A percentile compares a stretch with the other conserved stretches of the same genome.
These are phyloP conservation scores for Erysimum pusillum DNA, from an alignment of 441 rosid genomes.

Conservation along the genomic window DNA sequence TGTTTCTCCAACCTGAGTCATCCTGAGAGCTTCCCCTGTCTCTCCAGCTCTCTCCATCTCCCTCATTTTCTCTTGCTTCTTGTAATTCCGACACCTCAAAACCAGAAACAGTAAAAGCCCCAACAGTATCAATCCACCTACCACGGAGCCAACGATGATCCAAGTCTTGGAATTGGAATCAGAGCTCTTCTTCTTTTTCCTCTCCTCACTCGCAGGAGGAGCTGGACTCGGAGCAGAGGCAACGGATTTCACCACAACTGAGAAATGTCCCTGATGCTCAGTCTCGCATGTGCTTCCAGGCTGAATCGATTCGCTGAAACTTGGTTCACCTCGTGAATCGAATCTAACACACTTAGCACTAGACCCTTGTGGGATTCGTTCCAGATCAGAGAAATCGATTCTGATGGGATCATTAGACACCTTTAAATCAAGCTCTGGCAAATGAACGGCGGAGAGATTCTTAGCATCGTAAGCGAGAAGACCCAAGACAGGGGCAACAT, in stretches of 20 bases:
- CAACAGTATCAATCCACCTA: constrained; percentile 72
- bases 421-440: constrained; percentile 55
- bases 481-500: constrained; percentile 84
- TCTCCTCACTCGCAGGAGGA: constrained; percentile 42
- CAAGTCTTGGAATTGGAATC: constrained; percentile 59
- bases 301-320: constrained; percentile 59
- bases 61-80: constrained; percentile 68
- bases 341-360: constrained; percentile 78
- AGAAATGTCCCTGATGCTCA: constrained; percentile 81
- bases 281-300: constrained; percentile 69
- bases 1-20: constrained; percentile 74
- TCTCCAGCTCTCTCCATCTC: constrained; percentile 96
- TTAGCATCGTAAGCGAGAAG: constrained; percentile 86
- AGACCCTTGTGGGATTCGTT: constrained; percentile 62
- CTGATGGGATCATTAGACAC: constrained; percentile 61
- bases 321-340: constrained; percentile 63
- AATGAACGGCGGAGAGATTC: constrained; percentile 65
- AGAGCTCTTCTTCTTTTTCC: constrained; percentile 21
- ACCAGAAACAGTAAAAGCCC: constrained; percentile 59
- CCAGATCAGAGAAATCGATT: constrained; percentile 66
- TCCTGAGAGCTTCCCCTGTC: constrained; percentile 79
- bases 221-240: constrained; percentile 60
- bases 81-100: constrained; percentile 65
- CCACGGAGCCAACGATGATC: constrained; percentile 79
- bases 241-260: constrained; percentile 74